Conservation (phyloP, 1,139 yeast genomes). For the Yamadazyma buinensis region DNA sequence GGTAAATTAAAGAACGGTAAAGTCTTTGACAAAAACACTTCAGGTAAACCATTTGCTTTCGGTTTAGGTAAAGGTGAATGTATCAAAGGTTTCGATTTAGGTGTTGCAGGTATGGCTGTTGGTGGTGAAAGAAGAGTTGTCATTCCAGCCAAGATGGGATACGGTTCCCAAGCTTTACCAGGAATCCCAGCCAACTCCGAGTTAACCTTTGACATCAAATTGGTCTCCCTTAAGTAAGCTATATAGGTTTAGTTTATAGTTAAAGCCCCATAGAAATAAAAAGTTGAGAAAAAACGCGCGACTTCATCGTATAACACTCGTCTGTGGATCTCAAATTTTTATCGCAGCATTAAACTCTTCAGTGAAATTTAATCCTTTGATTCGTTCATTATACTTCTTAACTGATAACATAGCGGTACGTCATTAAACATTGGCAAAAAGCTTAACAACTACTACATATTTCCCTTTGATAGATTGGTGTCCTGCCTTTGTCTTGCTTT, state of each 20-base stretch:
- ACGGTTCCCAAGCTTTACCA: constrained; percentile 90
- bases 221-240: constrained; percentile 77
- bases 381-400: no score
- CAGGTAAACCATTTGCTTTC: constrained; percentile 93
- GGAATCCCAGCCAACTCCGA: constrained; percentile 98
- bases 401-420: no score
- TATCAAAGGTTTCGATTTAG: constrained; percentile 97
- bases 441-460: no score
- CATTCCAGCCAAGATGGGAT: constrained; percentile 94
- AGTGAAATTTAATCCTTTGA: no score
- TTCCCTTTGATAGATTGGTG: no score
- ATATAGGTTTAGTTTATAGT: not conserved
- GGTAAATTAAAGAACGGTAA: constrained; percentile 97
- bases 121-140: constrained; percentile 99
- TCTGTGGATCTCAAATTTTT: constrained; percentile 1
- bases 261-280: not conserved
- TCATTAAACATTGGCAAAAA: no score
- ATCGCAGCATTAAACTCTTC: not conserved
- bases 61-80: constrained; percentile 96
- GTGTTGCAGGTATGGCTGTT: constrained; percentile 97
- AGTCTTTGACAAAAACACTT: constrained; percentile 94
- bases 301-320: constrained; percentile 2
- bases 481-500: no score
- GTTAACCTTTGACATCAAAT: constrained; percentile 91
- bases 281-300: not conserved